Conservation (phyloP, 1,284 basidiomycete species). For the Clitocybe nebularis region DNA sequence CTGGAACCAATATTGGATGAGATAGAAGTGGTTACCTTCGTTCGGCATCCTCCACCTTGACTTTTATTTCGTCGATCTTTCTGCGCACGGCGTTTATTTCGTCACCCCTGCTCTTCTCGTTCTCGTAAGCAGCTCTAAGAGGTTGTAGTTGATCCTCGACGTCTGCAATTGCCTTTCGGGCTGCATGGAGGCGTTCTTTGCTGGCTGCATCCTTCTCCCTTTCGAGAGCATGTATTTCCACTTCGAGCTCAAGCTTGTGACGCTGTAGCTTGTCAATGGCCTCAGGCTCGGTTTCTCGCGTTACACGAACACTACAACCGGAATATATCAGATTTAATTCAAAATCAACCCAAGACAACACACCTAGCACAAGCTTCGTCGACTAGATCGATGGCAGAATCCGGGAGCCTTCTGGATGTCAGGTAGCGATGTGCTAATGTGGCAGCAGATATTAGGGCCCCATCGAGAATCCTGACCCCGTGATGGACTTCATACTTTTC, state of each 20-base stretch:
- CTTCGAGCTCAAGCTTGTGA: constrained; percentile 88
- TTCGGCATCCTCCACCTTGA: constrained; percentile 94
- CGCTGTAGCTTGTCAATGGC: constrained; percentile 94
- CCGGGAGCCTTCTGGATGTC: constrained; percentile 80
- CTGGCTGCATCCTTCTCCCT: constrained; percentile 90
- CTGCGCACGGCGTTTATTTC: constrained; percentile 80
- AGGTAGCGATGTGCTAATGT: constrained; percentile 94
- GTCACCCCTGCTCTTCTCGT: constrained; percentile 84
- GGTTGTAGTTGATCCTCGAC: constrained; percentile 91
- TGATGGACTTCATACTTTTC: constrained; percentile 84
- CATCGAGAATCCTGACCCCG: constrained; percentile 88
- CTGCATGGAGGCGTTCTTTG: constrained; percentile 80
- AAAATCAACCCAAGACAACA: constrained; percentile 16
- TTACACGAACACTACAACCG: constrained; percentile 73
- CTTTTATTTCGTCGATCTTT: constrained; percentile 88
- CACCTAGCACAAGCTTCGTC: constrained; percentile 91
- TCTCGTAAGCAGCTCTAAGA: constrained; percentile 85
- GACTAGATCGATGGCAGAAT: constrained; percentile 90
- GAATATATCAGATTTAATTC: constrained; percentile 5
- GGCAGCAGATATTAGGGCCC: constrained; percentile 87
- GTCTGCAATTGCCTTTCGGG: constrained; percentile 79
- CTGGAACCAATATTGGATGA: background rate
- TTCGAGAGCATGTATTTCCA: constrained; percentile 94
- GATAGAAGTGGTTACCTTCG: constrained; percentile 51
- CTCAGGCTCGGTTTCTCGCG: constrained; percentile 93